These are phyloP conservation scores for Kandelia obovata DNA, from an alignment of 345 rosid genomes.

Conservation along the genomic window DNA sequence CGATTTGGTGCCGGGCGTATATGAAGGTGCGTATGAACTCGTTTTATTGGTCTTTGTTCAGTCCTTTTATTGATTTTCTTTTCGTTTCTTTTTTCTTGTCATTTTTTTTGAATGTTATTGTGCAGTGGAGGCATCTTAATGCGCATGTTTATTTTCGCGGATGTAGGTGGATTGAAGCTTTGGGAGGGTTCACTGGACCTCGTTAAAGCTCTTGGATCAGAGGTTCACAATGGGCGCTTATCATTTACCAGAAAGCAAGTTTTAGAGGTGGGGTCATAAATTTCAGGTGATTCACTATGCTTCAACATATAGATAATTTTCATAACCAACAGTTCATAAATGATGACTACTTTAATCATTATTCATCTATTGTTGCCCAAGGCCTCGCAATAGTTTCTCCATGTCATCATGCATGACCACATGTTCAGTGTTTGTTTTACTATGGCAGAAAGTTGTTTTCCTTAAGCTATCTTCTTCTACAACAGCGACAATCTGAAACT, in stretches of 20 bases:
- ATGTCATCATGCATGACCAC: too few species aligned
- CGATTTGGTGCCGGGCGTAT: slow-evolving; percentile 88
- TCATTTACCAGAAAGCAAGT: slow-evolving; percentile 62
- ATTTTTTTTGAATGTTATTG: neutral
- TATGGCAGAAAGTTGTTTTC: neutral
- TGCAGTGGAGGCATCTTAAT: neutral
- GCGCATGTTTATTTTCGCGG: neutral
- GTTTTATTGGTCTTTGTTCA: neutral
- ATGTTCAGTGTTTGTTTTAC: too few species aligned
- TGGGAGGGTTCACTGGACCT: slow-evolving; percentile 99
- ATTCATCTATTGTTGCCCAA: too few species aligned
- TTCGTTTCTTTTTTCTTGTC: neutral
- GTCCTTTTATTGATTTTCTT: neutral
- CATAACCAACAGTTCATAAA: neutral
- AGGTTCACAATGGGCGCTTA: slow-evolving; percentile 44
- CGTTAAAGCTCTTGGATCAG: slow-evolving; percentile 63
- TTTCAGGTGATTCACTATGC: slow-evolving; percentile 23
- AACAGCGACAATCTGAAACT: neutral
- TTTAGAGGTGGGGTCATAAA: slow-evolving; percentile 63
- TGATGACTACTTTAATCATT: neutral
- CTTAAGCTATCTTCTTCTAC: neutral
- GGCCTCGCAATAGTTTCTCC: too few species aligned
- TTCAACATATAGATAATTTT: neutral
- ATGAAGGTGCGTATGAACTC: slow-evolving; percentile 56
- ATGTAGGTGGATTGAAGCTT: slow-evolving; percentile 83